Conservation (phyloP, 345 rosid species). For the Theobroma cacao region DNA sequence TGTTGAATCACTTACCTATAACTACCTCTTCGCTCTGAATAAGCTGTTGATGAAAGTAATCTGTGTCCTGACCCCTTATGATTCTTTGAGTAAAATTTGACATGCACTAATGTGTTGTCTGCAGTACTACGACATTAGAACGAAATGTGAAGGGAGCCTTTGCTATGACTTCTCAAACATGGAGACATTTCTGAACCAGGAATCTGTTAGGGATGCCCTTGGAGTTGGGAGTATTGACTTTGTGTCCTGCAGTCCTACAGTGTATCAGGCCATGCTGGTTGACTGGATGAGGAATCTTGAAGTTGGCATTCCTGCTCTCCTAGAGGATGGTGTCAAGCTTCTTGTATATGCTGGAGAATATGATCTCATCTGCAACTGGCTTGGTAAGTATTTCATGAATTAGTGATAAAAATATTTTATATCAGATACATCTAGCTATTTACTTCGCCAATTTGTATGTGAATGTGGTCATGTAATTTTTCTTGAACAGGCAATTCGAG, state of each 20-base stretch:
- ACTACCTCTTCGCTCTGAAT: not conserved
- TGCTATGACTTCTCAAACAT: conserved; percentile 99
- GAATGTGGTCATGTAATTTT: not conserved
- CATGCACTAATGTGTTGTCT: conserved; percentile 20
- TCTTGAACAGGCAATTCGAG: conserved; percentile 77
- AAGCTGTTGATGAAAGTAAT: not conserved
- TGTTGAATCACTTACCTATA: not conserved
- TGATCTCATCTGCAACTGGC: conserved; percentile 99
- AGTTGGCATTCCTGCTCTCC: conserved; percentile 85
- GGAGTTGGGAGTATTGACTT: conserved; percentile 84
- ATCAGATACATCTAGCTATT: not conserved
- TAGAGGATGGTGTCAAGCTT: conserved; percentile 86
- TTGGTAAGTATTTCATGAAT: conserved; percentile 52
- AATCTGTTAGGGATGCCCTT: conserved; percentile 70
- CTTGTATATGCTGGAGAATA: conserved; percentile 98
- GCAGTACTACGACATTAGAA: conserved; percentile 94
- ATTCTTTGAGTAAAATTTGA: not conserved
- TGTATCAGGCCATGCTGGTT: conserved; percentile 79
- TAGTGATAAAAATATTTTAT: not conserved
- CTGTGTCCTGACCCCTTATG: not conserved
- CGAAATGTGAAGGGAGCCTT: conserved; percentile 80
- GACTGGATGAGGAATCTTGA: conserved; percentile 99
- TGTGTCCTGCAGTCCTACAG: conserved; percentile 86
- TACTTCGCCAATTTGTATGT: not conserved
- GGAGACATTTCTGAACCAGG: conserved; percentile 80